phyloP scores from a whole-genome alignment of 257 asterid species.

The Orobanche coerulescens region DNA sequence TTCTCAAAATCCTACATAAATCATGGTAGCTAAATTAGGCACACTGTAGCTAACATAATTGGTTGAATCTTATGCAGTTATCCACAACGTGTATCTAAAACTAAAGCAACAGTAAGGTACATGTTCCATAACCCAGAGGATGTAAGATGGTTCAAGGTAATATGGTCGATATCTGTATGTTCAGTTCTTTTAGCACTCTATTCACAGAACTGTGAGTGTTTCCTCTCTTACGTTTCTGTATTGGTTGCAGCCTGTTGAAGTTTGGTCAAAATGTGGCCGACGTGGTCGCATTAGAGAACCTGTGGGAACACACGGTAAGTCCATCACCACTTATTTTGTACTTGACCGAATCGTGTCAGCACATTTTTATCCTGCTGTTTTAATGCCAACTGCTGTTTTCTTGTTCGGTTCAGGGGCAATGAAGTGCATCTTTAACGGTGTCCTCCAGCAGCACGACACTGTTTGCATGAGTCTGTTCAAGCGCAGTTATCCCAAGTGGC shows the following conservation, averaged over 20 bases:
- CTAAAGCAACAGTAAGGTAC: slow-evolving; percentile 79
- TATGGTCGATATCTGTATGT: too few relatives aligned
- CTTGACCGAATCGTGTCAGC: too few relatives aligned
- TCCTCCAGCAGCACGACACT: slow-evolving; percentile 86
- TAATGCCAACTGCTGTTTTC: too few relatives aligned
- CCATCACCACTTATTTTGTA: too few relatives aligned
- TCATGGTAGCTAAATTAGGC: too few relatives aligned
- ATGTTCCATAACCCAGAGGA: slow-evolving; percentile 98
- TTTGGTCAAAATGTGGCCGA: slow-evolving; percentile 85
- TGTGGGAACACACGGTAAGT: slow-evolving; percentile 95
- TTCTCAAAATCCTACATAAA: too few relatives aligned
- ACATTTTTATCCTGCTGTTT: too few relatives aligned
- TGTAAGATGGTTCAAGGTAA: slow-evolving; percentile 98
- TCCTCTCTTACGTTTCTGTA: background rate
- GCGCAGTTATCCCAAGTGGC: slow-evolving; percentile 90
- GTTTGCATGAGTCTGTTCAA: slow-evolving; percentile 87
- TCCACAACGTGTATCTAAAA: slow-evolving; percentile 89
- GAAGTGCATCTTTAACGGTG: slow-evolving; percentile 77
- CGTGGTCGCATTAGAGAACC: slow-evolving; percentile 98
- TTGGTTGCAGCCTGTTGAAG: slow-evolving; percentile 79
- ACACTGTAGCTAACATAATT: too few relatives aligned
- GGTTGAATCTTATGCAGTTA: slow-evolving; percentile 54
- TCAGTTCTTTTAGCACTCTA: background rate
- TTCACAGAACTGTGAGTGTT: background rate
- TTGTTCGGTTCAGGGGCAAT: slow-evolving; percentile 98